These are phyloP conservation scores for Ambrosiella beaveri DNA, from an alignment of 2,329 filamentous ascomycete species.

Conservation along the genomic window DNA sequence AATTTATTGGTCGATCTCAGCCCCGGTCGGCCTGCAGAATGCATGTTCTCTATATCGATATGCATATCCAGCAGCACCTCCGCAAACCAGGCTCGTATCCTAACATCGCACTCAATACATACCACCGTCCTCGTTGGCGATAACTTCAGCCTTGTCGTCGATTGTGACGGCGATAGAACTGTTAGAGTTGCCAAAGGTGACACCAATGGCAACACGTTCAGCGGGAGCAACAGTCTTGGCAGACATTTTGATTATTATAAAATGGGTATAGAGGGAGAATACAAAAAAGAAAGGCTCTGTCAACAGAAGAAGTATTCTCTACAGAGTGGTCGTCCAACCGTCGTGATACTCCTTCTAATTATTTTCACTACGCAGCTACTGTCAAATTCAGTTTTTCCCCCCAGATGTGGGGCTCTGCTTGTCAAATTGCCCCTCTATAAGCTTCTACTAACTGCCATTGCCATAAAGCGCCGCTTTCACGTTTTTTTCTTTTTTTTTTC, in stretches of 20 bases:
- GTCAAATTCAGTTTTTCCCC: constrained; percentile 10
- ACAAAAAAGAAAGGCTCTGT: constrained; percentile 6
- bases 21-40: too few species aligned
- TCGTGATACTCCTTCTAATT: background rate
- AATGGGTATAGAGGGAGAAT: constrained; percentile 3
- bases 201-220: constrained; percentile 65
- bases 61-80: too few species aligned
- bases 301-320: background rate
- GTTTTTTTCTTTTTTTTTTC: background rate
- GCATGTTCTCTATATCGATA: too few species aligned
- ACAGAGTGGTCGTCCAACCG: background rate
- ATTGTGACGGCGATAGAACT: constrained; percentile 88
- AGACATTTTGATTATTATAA: constrained; percentile 12
- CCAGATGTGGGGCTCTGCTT: constrained; percentile 11
- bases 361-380: background rate
- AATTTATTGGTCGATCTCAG: too few species aligned
- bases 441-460: background rate
- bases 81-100: too few species aligned
- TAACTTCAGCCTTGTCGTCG: constrained; percentile 91
- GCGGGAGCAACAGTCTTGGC: constrained; percentile 31
- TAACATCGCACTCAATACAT: constrained; percentile 20
- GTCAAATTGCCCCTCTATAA: constrained; percentile 10
- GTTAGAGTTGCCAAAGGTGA: constrained; percentile 96
- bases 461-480: background rate
- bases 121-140: constrained; percentile 98